Base-by-base conservation (phyloP, 2,329 filamentous ascomycete species). In the Beauveria varroae region DNA sequence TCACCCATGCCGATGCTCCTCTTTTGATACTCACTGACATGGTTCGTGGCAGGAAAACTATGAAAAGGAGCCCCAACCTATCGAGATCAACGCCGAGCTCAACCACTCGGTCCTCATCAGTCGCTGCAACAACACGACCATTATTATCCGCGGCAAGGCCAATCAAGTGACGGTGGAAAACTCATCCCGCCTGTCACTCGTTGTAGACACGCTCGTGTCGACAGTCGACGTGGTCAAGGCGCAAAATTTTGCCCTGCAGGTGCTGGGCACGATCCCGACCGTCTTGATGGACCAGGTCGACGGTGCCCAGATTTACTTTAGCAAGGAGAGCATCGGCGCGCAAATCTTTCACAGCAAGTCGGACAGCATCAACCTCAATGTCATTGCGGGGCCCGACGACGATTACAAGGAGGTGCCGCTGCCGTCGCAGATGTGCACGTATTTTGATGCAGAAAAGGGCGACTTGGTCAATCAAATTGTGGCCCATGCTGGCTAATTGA, bases 81-180 rank as follows among this genome's bases (percentile, higher is more conserved):
- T 98, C 64, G 87, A 93, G 73, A 87, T 97, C 67, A 83, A 93
- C 58, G 93, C 91, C 12, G 82, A 86, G 65, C 86, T 96, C 70
- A 86, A 87, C 51, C 95, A 99, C 65, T 96, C 92, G 1, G 86
- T 99, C 65, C 86, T 98, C 66, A 95, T 99, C 73, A 91, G 89
- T 70, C 88, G 90, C 68, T 98, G 93, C 82, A 92, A 86, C 76
- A 95, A 95, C 76, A 90, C 90, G 5, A 96, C 93, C 26, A 84
- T 99, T 69, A 89, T 96, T 67, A 79, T 99, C 71, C 89, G 86
- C 70, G 93, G 91, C 75, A 99, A 99, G 77, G 92, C 91, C 62
- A 99, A 99, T 72, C 92, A 95, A n/a, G 90, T 99, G 64, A 93
- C 92, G 5, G 84, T 98, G 67, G 95, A 98, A 77, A 97, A 97